These are phyloP conservation scores for Collybiopsis confluens DNA, from an alignment of 768 basidiomycete genomes.

Conservation along the genomic window DNA sequence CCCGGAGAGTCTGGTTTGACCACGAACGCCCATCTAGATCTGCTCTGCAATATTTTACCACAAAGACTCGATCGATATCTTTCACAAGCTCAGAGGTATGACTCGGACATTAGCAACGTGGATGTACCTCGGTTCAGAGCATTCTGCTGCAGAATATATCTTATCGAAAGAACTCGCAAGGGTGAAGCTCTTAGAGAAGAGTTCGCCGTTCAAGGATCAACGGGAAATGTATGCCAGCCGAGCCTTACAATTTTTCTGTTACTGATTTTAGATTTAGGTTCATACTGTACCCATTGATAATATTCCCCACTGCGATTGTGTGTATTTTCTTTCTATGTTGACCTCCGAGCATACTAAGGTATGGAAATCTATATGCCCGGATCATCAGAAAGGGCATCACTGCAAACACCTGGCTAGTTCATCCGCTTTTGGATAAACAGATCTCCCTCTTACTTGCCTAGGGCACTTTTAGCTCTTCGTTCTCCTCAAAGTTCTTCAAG, in stretches of 20 bases:
- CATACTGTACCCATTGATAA: slow-evolving; percentile 5
- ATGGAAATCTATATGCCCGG: neutral
- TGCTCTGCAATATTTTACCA: too few relatives aligned
- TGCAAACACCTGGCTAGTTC: slow-evolving; percentile 6
- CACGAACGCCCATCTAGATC: too few relatives aligned
- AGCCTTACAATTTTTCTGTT: neutral
- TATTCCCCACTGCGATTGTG: slow-evolving; percentile 1
- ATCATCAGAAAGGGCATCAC: slow-evolving; percentile 4
- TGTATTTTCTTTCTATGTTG: neutral
- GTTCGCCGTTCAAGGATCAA: slow-evolving; percentile 5
- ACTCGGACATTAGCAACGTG: too few relatives aligned
- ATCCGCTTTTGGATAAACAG: neutral
- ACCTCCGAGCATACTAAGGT: neutral
- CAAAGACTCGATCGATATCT: slow-evolving; percentile 7
- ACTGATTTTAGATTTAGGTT: neutral
- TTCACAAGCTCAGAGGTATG: slow-evolving; percentile 3
- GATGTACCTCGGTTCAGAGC: neutral
- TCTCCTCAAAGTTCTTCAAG: slow-evolving; percentile 4
- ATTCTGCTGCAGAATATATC: neutral
- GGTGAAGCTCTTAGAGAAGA: slow-evolving; percentile 4
- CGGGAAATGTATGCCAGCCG: neutral
- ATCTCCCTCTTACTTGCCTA: neutral
- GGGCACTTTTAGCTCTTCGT: neutral
- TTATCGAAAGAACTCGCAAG: slow-evolving; percentile 4
- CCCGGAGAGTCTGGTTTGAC: too few relatives aligned